These are phyloP conservation scores for Spinacia oleracea DNA, from an alignment of 179 eudicot genomes.

Conservation along the genomic window DNA sequence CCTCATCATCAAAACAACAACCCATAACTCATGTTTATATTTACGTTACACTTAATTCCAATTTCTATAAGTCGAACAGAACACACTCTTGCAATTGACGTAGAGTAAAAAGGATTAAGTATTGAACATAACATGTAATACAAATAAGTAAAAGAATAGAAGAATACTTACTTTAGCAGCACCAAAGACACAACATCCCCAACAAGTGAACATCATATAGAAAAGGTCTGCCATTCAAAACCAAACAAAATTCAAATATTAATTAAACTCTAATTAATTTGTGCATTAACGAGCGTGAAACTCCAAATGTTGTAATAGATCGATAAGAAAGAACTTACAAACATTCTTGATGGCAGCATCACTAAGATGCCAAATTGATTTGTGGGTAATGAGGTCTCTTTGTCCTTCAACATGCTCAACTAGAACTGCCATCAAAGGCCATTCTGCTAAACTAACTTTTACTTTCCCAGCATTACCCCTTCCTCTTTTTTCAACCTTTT, in stretches of 20 bases:
- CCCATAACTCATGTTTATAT: not conserved
- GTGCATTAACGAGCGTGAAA: too few relatives aligned
- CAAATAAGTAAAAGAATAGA: not conserved
- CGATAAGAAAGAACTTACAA: slow-evolving; percentile 49
- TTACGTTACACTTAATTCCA: not conserved
- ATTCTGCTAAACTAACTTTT: slow-evolving; percentile 74
- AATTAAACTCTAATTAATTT: not conserved
- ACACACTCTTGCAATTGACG: too few relatives aligned
- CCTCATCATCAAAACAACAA: not conserved
- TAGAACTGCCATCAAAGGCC: slow-evolving; percentile 82
- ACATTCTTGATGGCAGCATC: slow-evolving; percentile 75
- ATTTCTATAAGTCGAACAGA: not conserved
- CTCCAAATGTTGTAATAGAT: too few relatives aligned
- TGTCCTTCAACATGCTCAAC: slow-evolving; percentile 81
- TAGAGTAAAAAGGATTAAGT: too few relatives aligned
- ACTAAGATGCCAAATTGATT: slow-evolving; percentile 86
- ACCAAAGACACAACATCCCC: slow-evolving; percentile 94
- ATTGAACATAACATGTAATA: not conserved
- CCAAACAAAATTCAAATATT: not conserved
- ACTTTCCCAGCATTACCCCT: slow-evolving; percentile 36
- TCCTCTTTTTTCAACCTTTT: slow-evolving; percentile 31
- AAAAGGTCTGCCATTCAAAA: slow-evolving; percentile 46
- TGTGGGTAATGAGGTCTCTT: slow-evolving; percentile 72
- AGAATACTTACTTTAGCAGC: slow-evolving; percentile 59
- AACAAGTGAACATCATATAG: slow-evolving; percentile 78